A percentile compares a stretch with the other conserved stretches of the same genome.
These are phyloP conservation scores for Trichoderma orchidacearum DNA, from an alignment of 495 filamentous ascomycete species.

Conservation along the genomic window DNA sequence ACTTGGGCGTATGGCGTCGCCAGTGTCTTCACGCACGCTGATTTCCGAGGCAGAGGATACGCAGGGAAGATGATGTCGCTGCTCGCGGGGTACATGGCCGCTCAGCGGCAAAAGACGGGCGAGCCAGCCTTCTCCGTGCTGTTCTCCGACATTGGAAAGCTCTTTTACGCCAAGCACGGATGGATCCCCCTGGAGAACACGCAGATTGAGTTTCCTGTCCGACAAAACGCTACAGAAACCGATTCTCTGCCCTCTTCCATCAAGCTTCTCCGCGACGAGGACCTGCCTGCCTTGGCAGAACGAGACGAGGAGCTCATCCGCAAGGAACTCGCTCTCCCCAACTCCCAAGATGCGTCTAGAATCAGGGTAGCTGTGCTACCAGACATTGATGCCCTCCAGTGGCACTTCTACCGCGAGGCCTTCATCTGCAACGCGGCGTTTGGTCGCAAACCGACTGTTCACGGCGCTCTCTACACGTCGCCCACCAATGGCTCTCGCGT, in stretches of 20 bases:
- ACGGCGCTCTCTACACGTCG: conserved; percentile 49
- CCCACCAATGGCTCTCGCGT: conserved; percentile 30
- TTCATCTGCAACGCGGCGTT: conserved; percentile 51
- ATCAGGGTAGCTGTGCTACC: conserved; percentile 57
- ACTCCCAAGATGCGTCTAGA: conserved; percentile 11
- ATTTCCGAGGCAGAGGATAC: conserved; percentile 64
- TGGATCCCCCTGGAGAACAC: conserved; percentile 63
- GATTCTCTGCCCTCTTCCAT: conserved; percentile 7
- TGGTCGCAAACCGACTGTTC: conserved; percentile 38
- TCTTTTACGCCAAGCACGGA: conserved; percentile 72
- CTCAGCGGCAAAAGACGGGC: neutral
- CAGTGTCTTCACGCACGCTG: conserved; percentile 69
- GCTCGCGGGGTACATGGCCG: conserved; percentile 19
- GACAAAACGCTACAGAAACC: neutral
- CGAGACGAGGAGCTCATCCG: conserved; percentile 40
- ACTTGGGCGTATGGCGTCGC: conserved; percentile 67
- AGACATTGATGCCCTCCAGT: conserved; percentile 56
- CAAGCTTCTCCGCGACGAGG: conserved; percentile 27
- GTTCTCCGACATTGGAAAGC: conserved; percentile 91
- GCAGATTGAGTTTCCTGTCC: conserved; percentile 47
- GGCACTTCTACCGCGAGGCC: conserved; percentile 82
- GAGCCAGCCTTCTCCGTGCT: conserved; percentile 48
- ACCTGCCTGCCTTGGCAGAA: conserved; percentile 42
- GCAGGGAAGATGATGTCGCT: conserved; percentile 48
- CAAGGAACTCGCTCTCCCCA: conserved; percentile 13